Evolutionary conservation across 176 grass and related monocot species (phyloP).

Genomic region (Carex littledalei): DNA sequence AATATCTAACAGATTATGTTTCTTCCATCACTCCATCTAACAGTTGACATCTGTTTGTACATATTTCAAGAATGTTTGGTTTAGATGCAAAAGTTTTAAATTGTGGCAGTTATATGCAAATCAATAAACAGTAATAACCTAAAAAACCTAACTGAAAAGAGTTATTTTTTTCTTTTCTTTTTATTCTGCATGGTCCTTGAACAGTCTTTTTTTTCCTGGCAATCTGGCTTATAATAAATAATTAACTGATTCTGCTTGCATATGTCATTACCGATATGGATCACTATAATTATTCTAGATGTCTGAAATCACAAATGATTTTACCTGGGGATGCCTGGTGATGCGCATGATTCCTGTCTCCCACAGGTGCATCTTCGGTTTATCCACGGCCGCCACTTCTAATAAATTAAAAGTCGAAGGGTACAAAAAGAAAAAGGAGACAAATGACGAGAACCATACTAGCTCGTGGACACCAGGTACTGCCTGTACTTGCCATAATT

Average conservation of each 20-base stretch:
- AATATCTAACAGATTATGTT: neutral
- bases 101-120: neutral
- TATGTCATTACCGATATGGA: neutral
- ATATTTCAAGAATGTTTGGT: neutral
- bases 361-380: conserved; percentile 93
- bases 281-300: neutral
- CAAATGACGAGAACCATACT: conserved; percentile 72
- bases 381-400: conserved; percentile 93
- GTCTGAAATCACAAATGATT: neutral
- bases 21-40: neutral
- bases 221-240: neutral
- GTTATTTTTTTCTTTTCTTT: neutral
- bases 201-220: neutral
- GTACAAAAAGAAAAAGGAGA: conserved; percentile 86
- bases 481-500: conserved; percentile 78
- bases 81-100: neutral
- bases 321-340: conserved; percentile 91
- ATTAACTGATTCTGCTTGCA: neutral
- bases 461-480: conserved; percentile 64
- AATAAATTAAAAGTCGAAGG: conserved; percentile 97
- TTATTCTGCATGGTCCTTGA: neutral
- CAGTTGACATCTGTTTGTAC: neutral
- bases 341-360: conserved; percentile 98
- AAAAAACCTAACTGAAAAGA: neutral
- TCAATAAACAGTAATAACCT: neutral